These are phyloP conservation scores for Candida orba DNA, from an alignment of 805 yeast genomes.

Conservation along the genomic window DNA sequence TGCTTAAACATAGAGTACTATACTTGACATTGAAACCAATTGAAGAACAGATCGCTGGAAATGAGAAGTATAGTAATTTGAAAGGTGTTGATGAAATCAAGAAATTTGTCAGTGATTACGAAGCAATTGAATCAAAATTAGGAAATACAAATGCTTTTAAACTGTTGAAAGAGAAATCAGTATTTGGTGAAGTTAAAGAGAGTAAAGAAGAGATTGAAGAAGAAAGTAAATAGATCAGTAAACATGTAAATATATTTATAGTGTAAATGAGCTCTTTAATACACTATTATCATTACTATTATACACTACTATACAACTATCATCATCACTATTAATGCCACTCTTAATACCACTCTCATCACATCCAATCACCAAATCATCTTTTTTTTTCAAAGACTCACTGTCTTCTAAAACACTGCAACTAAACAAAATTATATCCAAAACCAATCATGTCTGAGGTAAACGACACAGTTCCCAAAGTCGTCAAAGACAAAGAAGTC, in stretches of 20 bases:
- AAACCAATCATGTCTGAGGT: neutral
- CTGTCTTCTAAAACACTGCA: no score
- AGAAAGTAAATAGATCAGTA: neutral
- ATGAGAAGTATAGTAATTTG: neutral
- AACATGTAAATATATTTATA: neutral
- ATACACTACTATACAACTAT: no score
- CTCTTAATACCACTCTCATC: neutral
- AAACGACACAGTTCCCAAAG: neutral
- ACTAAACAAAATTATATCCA: no score
- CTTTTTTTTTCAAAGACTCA: neutral
- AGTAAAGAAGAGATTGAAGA: neutral
- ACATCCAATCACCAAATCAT: neutral
- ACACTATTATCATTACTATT: no score
- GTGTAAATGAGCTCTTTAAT: no score
- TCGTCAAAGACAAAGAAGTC: neutral
- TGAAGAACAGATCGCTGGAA: constrained; percentile 10
- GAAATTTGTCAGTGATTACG: constrained; percentile 8
- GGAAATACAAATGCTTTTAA: constrained; percentile 2
- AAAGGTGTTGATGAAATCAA: neutral
- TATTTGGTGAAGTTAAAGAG: constrained; percentile 1
- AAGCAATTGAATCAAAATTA: constrained; percentile 7
- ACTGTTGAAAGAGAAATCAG: constrained; percentile 10
- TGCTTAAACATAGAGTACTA: constrained; percentile 11
- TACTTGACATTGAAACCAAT: constrained; percentile 22
- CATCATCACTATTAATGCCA: no score